These are phyloP conservation scores for Pezicula rhizophila DNA, from an alignment of 2,329 filamentous ascomycete genomes.

Conservation along the genomic window DNA sequence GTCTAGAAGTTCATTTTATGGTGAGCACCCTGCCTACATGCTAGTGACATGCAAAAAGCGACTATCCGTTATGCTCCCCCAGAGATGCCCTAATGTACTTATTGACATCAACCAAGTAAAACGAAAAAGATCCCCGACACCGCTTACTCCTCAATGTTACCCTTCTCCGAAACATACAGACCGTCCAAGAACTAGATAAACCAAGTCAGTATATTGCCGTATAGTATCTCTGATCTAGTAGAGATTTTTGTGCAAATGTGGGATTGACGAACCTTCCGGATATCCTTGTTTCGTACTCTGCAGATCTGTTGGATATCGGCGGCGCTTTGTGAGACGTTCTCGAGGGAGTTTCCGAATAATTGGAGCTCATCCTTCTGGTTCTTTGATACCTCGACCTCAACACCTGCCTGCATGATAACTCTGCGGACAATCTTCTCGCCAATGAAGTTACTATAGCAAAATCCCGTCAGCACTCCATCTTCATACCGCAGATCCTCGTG, in stretches of 20 bases:
- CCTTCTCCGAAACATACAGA: slow-evolving; percentile 98
- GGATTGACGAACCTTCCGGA: slow-evolving; percentile 73
- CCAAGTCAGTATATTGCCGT: slow-evolving; percentile 1
- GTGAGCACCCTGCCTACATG: not conserved
- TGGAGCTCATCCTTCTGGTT: slow-evolving; percentile 97
- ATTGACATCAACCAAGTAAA: not conserved
- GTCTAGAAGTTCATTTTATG: slow-evolving; percentile 1
- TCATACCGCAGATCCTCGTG: slow-evolving; percentile 4
- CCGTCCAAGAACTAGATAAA: slow-evolving; percentile 86
- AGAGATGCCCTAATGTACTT: not conserved
- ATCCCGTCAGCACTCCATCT: slow-evolving; percentile 27
- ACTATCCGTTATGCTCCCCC: slow-evolving; percentile 1
- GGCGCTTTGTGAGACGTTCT: slow-evolving; percentile 94
- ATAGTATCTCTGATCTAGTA: not conserved
- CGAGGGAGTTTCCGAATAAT: slow-evolving; percentile 88
- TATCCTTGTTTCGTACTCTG: slow-evolving; percentile 99
- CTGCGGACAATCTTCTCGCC: slow-evolving; percentile 98
- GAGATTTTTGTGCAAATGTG: not conserved
- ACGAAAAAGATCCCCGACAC: not conserved
- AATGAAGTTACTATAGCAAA: slow-evolving; percentile 74
- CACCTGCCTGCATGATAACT: slow-evolving; percentile 82
- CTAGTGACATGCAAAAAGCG: not conserved
- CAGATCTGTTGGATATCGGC: slow-evolving; percentile 99
- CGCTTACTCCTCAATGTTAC: slow-evolving; percentile 74
- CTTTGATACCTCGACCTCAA: slow-evolving; percentile 84